Base-by-base conservation (phyloP, 148 eudicot species). In the Rhododendron griersonianum region DNA sequence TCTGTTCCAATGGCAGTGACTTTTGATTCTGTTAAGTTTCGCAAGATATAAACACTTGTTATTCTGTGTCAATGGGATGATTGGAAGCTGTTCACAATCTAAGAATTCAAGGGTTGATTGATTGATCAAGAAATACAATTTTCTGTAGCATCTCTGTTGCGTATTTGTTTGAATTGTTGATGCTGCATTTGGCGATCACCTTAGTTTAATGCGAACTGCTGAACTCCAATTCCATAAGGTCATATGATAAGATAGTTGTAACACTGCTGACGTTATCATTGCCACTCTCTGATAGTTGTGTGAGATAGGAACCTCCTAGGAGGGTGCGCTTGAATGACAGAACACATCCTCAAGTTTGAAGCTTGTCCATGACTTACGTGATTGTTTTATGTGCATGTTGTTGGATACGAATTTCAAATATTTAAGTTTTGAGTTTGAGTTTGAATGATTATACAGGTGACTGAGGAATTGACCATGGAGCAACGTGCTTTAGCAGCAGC, bases 401-500 rank as follows among this genome's bases (percentile, higher is more conserved):
- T 83, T 67, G 44, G 14, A 45, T 37, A 69, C 19, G 1, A 9
- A 67, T 67, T 83, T 67, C 33, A 15, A 83, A 61, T 10, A 3
- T 83, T 18, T 15, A 44, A 83, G 51, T 67, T 69, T 77, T 28
- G 39, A n/a, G 5, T 37, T 77, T 53, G 18, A 53, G 47, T 77
- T 53, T 79, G 50, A 11, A 45, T 55, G 61, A 74, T 82, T 65
- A 48, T 51, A 41, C 88, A 93, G 95, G 53, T 55, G 51, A 84
- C 81, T 77, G 69, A 50, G 85, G 91, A 41, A 87, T 88, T 84
- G 82, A 93, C 95, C 78, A 59, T 86, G 80, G 98, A 96, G 88
- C 92, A 92, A 81, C 98, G 91, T 48, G 98, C 93, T 83, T 84
- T 94, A 88, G 90, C 88, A 53, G 95, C 89, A 81, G 93, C 98